A percentile compares a stretch with the other conserved stretches of the same genome.
phyloP scores from a whole-genome alignment of 2,329 filamentous ascomycete genomes.

The Botrytis elliptica region DNA sequence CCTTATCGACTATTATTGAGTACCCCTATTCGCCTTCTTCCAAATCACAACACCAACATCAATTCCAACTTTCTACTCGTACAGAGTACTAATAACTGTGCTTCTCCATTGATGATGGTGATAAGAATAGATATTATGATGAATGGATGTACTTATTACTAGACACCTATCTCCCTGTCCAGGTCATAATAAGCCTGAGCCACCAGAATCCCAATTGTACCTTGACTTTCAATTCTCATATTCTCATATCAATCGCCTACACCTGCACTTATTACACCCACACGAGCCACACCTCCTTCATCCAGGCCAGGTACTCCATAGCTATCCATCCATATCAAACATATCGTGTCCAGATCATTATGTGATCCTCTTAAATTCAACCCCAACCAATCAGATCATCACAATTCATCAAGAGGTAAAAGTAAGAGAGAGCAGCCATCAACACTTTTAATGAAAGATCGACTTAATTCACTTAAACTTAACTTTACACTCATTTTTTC shows the following conservation, averaged over 20 bases:
- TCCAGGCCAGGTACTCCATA: not conserved
- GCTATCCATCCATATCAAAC: not conserved
- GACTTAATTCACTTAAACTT: not conserved
- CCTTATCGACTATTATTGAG: too few relatives aligned
- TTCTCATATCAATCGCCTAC: not conserved
- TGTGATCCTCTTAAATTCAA: not conserved
- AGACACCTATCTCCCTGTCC: not conserved
- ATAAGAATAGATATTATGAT: not conserved
- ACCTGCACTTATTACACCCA: too few relatives aligned
- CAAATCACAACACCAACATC: not conserved
- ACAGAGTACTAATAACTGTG: not conserved
- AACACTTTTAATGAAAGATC: not conserved
- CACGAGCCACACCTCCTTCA: too few relatives aligned
- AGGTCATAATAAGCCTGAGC: too few relatives aligned
- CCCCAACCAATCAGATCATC: not conserved
- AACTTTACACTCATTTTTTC: conserved; percentile 10
- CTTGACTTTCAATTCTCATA: not conserved
- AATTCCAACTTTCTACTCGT: not conserved
- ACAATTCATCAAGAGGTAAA: not conserved
- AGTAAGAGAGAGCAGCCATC: not conserved
- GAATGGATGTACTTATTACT: not conserved
- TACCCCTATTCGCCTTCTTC: not conserved
- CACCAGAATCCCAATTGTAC: not conserved
- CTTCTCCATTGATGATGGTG: not conserved
- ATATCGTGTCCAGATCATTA: not conserved